A percentile compares a stretch with the other conserved stretches of the same genome.
Evolutionary conservation across 306 rosid species (phyloP).

Genomic region (Carpinus viminea): DNA sequence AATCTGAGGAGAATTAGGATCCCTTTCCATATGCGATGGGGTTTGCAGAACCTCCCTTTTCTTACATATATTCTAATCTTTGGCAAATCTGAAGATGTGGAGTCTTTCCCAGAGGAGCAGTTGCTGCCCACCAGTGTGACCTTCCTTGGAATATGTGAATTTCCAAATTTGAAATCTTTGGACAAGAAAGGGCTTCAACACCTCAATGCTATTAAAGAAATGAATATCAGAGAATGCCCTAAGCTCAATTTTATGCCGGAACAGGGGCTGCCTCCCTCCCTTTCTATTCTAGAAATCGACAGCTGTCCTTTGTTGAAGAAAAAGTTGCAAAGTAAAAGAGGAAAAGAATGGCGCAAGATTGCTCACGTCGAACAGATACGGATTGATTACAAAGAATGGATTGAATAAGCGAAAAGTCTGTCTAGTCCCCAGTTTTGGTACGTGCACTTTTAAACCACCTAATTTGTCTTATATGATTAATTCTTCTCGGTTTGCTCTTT

Average conservation of each 20-base stretch:
- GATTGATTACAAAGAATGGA: neutral
- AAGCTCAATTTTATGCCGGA: constrained; percentile 21
- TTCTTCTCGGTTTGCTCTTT: too few relatives aligned
- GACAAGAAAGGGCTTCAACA: constrained; percentile 26
- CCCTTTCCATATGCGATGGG: too few relatives aligned
- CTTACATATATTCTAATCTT: accelerated
- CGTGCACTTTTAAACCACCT: too few relatives aligned
- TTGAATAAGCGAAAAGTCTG: neutral
- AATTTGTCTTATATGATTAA: too few relatives aligned
- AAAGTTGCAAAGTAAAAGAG: neutral
- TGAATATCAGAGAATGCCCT: accelerated
- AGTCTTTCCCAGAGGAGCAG: neutral
- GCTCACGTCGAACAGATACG: neutral
- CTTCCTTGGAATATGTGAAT: accelerated
- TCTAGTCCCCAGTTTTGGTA: too few relatives aligned
- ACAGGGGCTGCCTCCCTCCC: neutral
- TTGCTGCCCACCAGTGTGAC: neutral
- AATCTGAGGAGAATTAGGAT: too few relatives aligned
- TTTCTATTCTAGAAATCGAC: accelerated
- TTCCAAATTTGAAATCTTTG: neutral
- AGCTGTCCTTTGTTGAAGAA: neutral
- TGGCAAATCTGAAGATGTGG: neutral
- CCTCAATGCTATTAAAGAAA: constrained; percentile 11
- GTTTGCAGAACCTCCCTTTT: too few relatives aligned
- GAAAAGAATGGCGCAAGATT: neutral